Evolutionary conservation across 192 early-diverging fungal genomes (phyloP).

Genomic region (Phlyctochytrium arcticum): DNA sequence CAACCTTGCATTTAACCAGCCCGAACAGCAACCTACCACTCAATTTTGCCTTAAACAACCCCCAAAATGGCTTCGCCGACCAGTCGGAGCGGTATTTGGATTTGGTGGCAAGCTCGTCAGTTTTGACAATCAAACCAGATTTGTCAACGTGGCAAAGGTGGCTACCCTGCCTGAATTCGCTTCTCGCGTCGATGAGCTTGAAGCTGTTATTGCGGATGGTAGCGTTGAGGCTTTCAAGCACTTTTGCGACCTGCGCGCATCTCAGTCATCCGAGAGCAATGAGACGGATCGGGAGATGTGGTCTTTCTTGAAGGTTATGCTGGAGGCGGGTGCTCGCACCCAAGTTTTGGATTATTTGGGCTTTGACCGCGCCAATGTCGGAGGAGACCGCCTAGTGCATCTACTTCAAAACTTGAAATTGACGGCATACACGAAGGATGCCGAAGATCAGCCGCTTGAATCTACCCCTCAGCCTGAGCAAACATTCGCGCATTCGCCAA

Average conservation of each 20-base stretch:
- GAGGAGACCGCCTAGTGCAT: conserved; percentile 56
- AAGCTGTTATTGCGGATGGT: conserved; percentile 53
- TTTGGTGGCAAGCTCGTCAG: conserved; percentile 86
- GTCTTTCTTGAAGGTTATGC: conserved; percentile 80
- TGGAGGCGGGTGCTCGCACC: conserved; percentile 73
- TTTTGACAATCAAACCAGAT: conserved; percentile 50
- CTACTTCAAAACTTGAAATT: conserved; percentile 45
- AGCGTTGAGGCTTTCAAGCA: conserved; percentile 23
- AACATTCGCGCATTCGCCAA: conserved; percentile 14
- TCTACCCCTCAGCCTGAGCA: conserved; percentile 4
- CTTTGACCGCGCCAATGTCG: conserved; percentile 67
- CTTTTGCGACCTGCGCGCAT: conserved; percentile 37
- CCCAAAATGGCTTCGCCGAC: conserved; percentile 92
- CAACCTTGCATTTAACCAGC: conserved; percentile 25
- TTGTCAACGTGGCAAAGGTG: conserved; percentile 61
- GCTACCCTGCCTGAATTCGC: conserved; percentile 72
- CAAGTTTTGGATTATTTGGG: conserved; percentile 86
- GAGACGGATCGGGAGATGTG: conserved; percentile 56
- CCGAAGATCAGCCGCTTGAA: background rate
- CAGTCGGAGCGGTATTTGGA: conserved; percentile 79
- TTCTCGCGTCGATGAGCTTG: conserved; percentile 66
- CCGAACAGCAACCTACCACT: conserved; percentile 2
- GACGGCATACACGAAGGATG: conserved; percentile 7
- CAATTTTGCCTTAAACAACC: conserved; percentile 54
- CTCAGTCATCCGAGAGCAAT: conserved; percentile 7